Evolutionary conservation across 2,329 filamentous ascomycete species (phyloP).

Genomic region (Xylaria sp.): DNA sequence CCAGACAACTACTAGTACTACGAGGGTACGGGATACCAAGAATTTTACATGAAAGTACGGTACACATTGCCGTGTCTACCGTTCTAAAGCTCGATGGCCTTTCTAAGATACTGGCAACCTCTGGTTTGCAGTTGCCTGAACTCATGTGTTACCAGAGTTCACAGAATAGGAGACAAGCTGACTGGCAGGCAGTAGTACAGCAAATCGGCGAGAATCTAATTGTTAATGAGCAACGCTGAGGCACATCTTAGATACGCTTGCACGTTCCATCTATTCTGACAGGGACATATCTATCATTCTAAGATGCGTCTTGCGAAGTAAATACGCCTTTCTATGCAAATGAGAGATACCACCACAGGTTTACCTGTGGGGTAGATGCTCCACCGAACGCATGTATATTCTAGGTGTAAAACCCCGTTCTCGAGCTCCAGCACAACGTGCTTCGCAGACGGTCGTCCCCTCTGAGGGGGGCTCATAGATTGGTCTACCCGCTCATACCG

Average conservation of each 20-base stretch:
- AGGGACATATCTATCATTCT: constrained; percentile 12
- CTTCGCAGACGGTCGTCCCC: not conserved
- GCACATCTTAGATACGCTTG: not conserved
- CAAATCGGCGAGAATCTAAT: not conserved
- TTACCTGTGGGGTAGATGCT: not conserved
- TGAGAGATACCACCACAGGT: not conserved
- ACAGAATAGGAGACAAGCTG: not conserved
- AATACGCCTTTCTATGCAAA: not conserved
- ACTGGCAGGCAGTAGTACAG: not conserved
- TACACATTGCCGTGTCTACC: not conserved
- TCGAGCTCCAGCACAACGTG: not conserved
- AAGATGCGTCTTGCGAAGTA: not conserved
- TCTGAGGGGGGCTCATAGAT: not conserved
- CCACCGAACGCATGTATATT: not conserved
- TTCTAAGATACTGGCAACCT: too few relatives aligned
- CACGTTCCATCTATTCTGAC: constrained; percentile 6
- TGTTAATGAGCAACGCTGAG: not conserved
- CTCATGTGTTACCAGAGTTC: not conserved
- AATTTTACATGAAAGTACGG: too few relatives aligned
- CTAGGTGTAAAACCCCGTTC: not conserved
- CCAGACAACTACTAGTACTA: too few relatives aligned
- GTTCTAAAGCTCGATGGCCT: not conserved
- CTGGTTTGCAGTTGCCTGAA: too few relatives aligned
- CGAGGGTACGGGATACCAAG: not conserved
- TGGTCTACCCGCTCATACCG: too few relatives aligned